Conservation (phyloP, 2,329 filamentous ascomycete species). For the Microascus cirrosus region DNA sequence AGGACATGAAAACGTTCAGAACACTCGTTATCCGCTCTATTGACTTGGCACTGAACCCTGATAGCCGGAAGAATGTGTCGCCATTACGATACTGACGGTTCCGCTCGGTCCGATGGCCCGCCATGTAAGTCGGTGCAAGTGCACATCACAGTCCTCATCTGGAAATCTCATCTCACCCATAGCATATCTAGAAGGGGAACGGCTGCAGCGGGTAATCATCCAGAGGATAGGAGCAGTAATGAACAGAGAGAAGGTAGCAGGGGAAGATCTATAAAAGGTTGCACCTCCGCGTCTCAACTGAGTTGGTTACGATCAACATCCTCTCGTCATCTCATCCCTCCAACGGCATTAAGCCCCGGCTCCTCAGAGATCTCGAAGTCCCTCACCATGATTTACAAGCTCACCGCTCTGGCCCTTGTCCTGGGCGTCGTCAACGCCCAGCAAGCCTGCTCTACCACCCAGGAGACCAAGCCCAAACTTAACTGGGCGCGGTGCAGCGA, state of each 20-base stretch:
- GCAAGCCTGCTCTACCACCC: conserved; percentile 32
- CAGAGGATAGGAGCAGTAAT: not conserved
- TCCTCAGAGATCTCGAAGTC: not conserved
- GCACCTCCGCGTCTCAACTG: not conserved
- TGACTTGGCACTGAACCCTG: too few relatives aligned
- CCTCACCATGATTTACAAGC: conserved; percentile 7
- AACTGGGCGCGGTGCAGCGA: conserved; percentile 41
- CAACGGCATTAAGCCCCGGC: not conserved
- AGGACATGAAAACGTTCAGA: not conserved
- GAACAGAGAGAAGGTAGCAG: not conserved
- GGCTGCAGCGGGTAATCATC: too few relatives aligned
- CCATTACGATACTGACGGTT: too few relatives aligned
- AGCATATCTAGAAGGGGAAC: too few relatives aligned
- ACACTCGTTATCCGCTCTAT: not conserved
- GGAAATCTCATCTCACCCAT: too few relatives aligned
- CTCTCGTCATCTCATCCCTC: not conserved
- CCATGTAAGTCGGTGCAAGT: too few relatives aligned
- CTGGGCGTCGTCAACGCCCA: conserved; percentile 34
- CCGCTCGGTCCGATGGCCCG: too few relatives aligned
- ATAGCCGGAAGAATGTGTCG: too few relatives aligned
- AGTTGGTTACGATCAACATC: not conserved
- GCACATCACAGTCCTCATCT: too few relatives aligned
- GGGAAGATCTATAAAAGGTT: not conserved
- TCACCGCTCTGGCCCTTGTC: conserved; percentile 24
- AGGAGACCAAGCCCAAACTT: conserved; percentile 41